Conservation (phyloP, 2,329 filamentous ascomycete genomes). For the Stemphylium beticola region DNA sequence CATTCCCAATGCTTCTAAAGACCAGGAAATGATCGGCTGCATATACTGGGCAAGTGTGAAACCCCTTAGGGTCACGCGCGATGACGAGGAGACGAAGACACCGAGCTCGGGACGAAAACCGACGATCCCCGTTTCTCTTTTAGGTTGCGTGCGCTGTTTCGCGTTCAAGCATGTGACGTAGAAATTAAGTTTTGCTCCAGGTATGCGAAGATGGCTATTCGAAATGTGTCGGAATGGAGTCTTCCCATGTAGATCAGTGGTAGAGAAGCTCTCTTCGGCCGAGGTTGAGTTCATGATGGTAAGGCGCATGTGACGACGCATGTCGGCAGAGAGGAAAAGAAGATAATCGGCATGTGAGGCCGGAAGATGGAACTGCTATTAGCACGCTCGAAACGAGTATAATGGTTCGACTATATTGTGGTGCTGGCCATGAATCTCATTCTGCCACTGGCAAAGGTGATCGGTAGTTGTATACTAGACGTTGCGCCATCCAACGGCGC, state of each 20-base stretch:
- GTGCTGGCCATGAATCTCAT: background rate
- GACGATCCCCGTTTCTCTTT: no score
- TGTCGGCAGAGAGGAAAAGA: background rate
- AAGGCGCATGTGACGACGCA: background rate
- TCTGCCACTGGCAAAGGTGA: background rate
- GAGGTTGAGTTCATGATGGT: background rate
- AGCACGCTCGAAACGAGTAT: background rate
- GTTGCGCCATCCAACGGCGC: background rate
- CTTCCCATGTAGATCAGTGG: background rate
- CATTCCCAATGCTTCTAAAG: no score
- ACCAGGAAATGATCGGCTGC: no score
- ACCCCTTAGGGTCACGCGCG: no score
- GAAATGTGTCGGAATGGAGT: background rate
- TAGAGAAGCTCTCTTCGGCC: background rate
- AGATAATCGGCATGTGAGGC: background rate
- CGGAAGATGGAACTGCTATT: background rate
- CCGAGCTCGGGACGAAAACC: no score
- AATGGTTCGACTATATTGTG: background rate
- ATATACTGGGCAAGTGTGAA: no score
- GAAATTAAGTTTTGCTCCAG: background rate
- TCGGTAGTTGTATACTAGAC: background rate
- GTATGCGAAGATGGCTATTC: background rate
- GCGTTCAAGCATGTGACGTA: background rate
- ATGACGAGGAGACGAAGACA: no score
- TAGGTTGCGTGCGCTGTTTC: background rate